Base-by-base conservation (phyloP, 2,329 filamentous ascomycete species). In the Pseudopyrenochaeta lycopersici region DNA sequence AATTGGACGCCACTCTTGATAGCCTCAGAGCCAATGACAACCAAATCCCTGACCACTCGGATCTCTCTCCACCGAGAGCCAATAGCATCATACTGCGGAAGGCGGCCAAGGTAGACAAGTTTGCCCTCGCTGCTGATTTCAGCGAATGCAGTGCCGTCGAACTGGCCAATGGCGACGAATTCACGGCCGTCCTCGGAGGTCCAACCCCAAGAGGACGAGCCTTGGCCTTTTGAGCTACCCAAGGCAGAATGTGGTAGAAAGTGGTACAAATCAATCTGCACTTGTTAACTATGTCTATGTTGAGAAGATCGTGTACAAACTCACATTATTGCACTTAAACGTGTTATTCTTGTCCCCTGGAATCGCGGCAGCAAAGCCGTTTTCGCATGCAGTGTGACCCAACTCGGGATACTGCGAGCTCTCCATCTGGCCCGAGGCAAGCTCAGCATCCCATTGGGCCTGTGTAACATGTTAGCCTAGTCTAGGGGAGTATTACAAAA, bases 1-100 rank as follows among this genome's bases (percentile, higher is more conserved):
- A 87, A 77, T 66, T 87, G 85, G 33, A 88, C 77, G 29, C 82
- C 81, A 66, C 85, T 83, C 57, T 78, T 68, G 63, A 49, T 64
- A 2, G 68, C 69, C 21, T 72, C 68, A 4, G 56, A 63, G 1
- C 76, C 77, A 46, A 79, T 76, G 45, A 77, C 59, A 31, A 67
- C 68, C 49, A 74, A 76, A 47, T 77, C 67, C 27, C 72, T 71
- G 50, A 73, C 67, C 7, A 70, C 64, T 15, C 76, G 70, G 51
- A 84, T 84, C 62, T 84, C 81, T 43, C 81, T 74, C 81, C 82
- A 84, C 35, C 77, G 78, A 17, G 75, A 74, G 31, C 76, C 69
- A n/a, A 76, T 68, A 12, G 67, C 67, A 39, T 76, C 70, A 35
- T 79, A 78, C 31, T 79, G 78, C 11, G 81, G 81, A 1, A 84